These are phyloP conservation scores for Aureobasidium sp. DNA, from an alignment of 2,329 filamentous ascomycete genomes.

Conservation along the genomic window DNA sequence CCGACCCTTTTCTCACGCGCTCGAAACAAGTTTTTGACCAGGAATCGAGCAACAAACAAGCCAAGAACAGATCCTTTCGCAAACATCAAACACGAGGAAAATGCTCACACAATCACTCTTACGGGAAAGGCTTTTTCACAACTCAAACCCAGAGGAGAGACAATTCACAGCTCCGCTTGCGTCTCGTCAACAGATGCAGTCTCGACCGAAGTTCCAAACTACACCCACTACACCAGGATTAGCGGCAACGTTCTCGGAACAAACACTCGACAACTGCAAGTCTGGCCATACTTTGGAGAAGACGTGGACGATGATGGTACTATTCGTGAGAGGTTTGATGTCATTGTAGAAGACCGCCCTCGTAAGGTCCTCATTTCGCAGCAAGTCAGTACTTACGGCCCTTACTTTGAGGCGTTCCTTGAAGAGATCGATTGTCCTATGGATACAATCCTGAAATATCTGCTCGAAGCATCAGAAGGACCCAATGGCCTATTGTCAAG, in stretches of 20 bases:
- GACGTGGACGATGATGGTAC: conserved; percentile 26
- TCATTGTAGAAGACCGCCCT: conserved; percentile 26
- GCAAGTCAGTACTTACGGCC: conserved; percentile 31
- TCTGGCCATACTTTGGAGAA: conserved; percentile 34
- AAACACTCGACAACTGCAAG: conserved; percentile 36
- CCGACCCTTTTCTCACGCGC: background rate
- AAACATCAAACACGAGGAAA: background rate
- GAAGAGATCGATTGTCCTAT: conserved; percentile 30
- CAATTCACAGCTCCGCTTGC: background rate
- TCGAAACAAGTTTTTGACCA: background rate
- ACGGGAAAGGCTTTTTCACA: background rate
- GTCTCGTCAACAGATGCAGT: background rate
- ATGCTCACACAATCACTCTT: background rate
- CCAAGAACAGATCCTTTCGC: background rate
- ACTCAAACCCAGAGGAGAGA: background rate
- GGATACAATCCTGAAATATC: conserved; percentile 34
- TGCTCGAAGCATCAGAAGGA: conserved; percentile 28
- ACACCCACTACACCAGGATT: conserved; percentile 37
- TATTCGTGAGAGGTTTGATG: conserved; percentile 26
- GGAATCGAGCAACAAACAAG: background rate
- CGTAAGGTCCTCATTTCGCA: conserved; percentile 30
- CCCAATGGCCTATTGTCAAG: background rate
- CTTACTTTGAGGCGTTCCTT: conserved; percentile 31
- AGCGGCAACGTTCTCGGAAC: conserved; percentile 36
- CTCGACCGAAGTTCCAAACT: conserved; percentile 29